phyloP scores from a whole-genome alignment of 2,329 filamentous ascomycete genomes.

The Metarhizium anisopliae region DNA sequence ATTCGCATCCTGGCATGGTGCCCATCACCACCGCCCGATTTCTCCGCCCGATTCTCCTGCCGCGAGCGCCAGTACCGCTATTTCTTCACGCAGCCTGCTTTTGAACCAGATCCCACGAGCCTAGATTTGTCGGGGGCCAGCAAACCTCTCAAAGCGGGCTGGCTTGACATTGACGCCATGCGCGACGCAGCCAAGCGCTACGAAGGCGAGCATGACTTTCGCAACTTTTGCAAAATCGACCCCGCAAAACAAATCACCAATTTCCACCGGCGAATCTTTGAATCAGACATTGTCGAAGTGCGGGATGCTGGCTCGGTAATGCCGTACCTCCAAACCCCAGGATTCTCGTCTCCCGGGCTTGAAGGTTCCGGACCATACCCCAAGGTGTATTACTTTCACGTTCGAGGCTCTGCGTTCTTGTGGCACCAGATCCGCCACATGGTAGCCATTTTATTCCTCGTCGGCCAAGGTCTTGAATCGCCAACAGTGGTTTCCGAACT shows the following conservation, averaged over 20 bases:
- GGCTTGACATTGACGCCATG: slow-evolving; percentile 86
- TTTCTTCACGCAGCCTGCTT: slow-evolving; percentile 94
- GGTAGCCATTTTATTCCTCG: slow-evolving; percentile 83
- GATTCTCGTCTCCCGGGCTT: slow-evolving; percentile 20
- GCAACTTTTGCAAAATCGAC: slow-evolving; percentile 95
- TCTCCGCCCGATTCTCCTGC: slow-evolving; percentile 89
- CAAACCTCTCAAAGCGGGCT: slow-evolving; percentile 49
- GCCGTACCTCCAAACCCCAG: slow-evolving; percentile 41
- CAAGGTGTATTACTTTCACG: slow-evolving; percentile 78
- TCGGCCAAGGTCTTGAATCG: slow-evolving; percentile 78
- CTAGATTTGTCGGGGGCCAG: slow-evolving; percentile 6
- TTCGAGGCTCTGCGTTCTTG: slow-evolving; percentile 85
- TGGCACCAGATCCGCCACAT: slow-evolving; percentile 98
- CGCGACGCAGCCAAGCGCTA: slow-evolving; percentile 68
- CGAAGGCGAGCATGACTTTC: slow-evolving; percentile 83
- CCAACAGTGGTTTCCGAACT: slow-evolving; percentile 65
- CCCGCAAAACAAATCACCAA: slow-evolving; percentile 80
- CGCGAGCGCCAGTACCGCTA: slow-evolving; percentile 88
- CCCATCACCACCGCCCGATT: slow-evolving; percentile 65
- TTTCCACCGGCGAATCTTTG: slow-evolving; percentile 70
- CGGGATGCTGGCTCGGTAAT: slow-evolving; percentile 42
- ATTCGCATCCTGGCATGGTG: slow-evolving; percentile 93
- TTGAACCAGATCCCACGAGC: slow-evolving; percentile 47
- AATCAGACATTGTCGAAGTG: slow-evolving; percentile 69
- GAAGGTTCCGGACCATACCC: slow-evolving; percentile 24